Evolutionary conservation across 164 flowering plant genomes (phyloP), one percentile per base, ranked within the genome.

Genomic region (Chimonanthus praecox): DNA sequence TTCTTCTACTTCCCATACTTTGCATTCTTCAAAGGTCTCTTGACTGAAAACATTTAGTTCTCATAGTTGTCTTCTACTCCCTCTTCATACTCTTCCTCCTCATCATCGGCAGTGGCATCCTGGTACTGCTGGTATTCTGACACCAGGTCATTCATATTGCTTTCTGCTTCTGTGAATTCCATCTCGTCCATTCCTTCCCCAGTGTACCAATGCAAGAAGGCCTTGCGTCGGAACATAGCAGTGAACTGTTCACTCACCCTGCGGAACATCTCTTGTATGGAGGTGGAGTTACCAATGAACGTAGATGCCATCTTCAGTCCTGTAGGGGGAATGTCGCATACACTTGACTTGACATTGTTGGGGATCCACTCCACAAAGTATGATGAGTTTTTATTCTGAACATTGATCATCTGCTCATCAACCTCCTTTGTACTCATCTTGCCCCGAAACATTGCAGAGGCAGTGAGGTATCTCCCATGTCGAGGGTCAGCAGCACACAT

Each of bases 151-250:
- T 65, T 65, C 68, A 65, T 65, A 18, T 65, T 65, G 68, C 85
- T 81, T 51, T 83, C 85, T 0, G 83, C 85, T 67, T 80, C 83
- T 0, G 83, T 81, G 33, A 83, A 83, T 71, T 83, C 85, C 85
- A 83, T 83, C 74, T 83, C 85, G 10, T 83, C 85, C 85, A 83
- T 83, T 5, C 85, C 85, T 43, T 83, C 83, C 16, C 68, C 68
- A 43, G 68, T 65, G 68, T 65, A 65, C 68, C 68, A 65, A 45
- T 65, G 68, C 68, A 84, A 80, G 83, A 84, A 84, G 70, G 85
- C 85, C 76, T 84, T 84, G 69, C 87, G 81, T n/a, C 85, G 78
- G 77, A 84, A 84, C 87, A 84, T 84, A 54, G 87, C 87, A 1
- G 85, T 84, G 74, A 84, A 84, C 79, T 84, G 87, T 81, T 83